phyloP scores from a whole-genome alignment of 2,329 filamentous ascomycete genomes.

The Talaromyces sp. region DNA sequence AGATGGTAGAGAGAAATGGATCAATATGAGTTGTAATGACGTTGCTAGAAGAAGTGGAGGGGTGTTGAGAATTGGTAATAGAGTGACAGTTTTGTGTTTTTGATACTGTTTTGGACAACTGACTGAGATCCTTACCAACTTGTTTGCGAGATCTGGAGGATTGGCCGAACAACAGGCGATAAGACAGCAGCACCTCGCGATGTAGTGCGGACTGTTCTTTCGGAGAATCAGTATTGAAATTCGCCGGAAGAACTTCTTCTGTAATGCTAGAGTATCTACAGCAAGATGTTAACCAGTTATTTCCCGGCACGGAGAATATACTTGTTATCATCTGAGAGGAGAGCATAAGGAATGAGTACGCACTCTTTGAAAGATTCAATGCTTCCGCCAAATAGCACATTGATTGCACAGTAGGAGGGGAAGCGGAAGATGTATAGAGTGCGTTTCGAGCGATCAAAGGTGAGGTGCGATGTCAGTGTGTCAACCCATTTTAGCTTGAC shows the following conservation, averaged over 20 bases:
- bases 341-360: neutral
- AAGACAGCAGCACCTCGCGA: constrained; percentile 14
- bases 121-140: neutral
- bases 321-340: neutral
- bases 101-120: neutral
- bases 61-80: too few species aligned
- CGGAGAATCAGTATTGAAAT: neutral
- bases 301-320: neutral
- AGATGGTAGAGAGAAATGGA: constrained; percentile 6
- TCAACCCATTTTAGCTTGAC: constrained; percentile 16
- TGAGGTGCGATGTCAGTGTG: constrained; percentile 15
- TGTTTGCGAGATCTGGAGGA: constrained; percentile 8
- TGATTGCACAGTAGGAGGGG: constrained; percentile 8
- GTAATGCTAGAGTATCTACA: neutral
- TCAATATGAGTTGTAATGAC: neutral
- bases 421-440: constrained; percentile 14
- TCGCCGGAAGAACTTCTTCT: neutral
- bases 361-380: neutral
- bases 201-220: neutral
- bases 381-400: neutral
- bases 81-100: neutral
- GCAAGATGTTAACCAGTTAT: neutral
- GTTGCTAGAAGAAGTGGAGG: neutral
- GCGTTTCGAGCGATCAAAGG: constrained; percentile 10
- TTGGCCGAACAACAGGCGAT: constrained; percentile 16